These are phyloP conservation scores for Dentipellis fragilis DNA, from an alignment of 768 basidiomycete genomes.

Conservation along the genomic window DNA sequence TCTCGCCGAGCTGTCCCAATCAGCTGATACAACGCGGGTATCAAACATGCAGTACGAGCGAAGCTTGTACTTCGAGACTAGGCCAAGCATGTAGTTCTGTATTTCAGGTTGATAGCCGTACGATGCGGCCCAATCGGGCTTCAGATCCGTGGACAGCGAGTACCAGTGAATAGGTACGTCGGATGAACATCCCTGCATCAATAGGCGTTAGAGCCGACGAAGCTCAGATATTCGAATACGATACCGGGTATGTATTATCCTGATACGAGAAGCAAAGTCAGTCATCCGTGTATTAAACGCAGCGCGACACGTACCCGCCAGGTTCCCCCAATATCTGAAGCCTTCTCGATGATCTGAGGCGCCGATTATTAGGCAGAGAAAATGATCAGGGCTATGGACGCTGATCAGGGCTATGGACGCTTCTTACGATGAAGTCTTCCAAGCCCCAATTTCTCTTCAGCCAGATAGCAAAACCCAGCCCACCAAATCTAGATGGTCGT, in stretches of 20 bases:
- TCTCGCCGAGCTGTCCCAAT: neutral
- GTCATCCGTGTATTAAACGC: neutral
- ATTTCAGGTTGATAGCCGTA: neutral
- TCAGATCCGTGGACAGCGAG: neutral
- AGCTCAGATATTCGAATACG: neutral
- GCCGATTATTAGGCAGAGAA: neutral
- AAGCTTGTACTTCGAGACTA: neutral
- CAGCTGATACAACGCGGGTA: neutral
- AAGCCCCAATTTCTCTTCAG: neutral
- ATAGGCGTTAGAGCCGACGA: conserved; percentile 11
- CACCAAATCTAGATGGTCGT: neutral
- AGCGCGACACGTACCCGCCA: neutral
- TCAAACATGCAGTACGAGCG: neutral
- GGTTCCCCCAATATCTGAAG: conserved; percentile 1
- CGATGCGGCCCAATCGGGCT: neutral
- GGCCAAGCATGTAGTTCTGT: neutral
- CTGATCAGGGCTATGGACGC: neutral
- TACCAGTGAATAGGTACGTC: conserved; percentile 1
- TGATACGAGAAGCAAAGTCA: neutral
- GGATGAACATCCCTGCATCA: neutral
- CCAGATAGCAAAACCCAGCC: neutral
- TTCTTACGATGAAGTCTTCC: neutral
- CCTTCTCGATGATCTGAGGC: neutral
- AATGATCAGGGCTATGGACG: neutral
- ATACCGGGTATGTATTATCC: conserved; percentile 4